Base-by-base conservation (phyloP, 306 rosid genomes). In the Quercus gilva region DNA sequence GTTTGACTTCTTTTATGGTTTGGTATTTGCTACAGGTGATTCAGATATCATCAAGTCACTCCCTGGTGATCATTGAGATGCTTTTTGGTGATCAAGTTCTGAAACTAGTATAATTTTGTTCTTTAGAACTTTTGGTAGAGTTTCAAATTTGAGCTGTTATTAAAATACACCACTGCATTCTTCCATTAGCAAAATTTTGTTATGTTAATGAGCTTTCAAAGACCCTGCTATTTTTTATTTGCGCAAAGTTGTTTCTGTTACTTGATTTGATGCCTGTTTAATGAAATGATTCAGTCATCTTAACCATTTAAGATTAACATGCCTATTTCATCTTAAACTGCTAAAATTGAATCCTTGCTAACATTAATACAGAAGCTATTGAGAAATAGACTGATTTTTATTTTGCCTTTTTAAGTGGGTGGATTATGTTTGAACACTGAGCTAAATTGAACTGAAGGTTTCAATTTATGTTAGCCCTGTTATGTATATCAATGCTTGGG, bases 11-110 rank as follows among this genome's bases (percentile, higher is more conserved):
- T 23, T 28, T 26, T 3, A 60, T 1, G 2, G 17, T 37, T 17
- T 52, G 1, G 35, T 35, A 60, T 69, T 11, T 25, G 75, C 74
- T 79, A 83, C 87, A 88, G 91, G 91, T 73, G 91, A 88, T 73
- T 88, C 87, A 1, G 91, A 88, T 60, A 88, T 85, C 59, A 83
- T 85, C 61, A 88, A 88, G 84, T 83, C 53, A 80, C 61, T 88
- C 74, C 86, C 89, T 0, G 81, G 85, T 35, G 91, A 83, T 35
- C 86, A 86, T 31, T 83, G 78, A 82, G 25, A 67, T 67, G 65
- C 17, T 1, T 28, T 64, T 29, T 67, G 26, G 72, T 19, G 35
- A 67, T 28, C 15, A 28, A 59, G 17, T 3, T 26, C 25, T 7
- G 2, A 64, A 67, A 67, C 72, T n/a, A 67, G 51, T 8, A 35